Percentiles rank a stretch among this genome's conserved stretches.
phyloP scores from a whole-genome alignment of 2,329 filamentous ascomycete species.

The Aspergillus sp. region DNA sequence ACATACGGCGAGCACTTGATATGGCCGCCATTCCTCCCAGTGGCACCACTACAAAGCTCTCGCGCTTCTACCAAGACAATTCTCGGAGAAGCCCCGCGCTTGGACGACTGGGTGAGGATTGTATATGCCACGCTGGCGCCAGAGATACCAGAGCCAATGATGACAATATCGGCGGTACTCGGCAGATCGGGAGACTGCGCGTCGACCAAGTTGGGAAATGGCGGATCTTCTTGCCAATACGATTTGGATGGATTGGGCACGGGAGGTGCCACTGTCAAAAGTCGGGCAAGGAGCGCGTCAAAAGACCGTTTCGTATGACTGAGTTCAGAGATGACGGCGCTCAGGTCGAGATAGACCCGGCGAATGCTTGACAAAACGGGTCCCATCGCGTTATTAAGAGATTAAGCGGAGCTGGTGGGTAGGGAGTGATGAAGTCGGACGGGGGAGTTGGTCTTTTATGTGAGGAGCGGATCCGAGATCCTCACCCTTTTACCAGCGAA shows the following conservation, averaged over 20 bases:
- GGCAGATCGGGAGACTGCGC: constrained; percentile 17
- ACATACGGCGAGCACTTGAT: constrained; percentile 15
- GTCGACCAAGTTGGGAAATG: constrained; percentile 17
- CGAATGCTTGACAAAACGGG: background rate
- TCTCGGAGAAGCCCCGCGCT: background rate
- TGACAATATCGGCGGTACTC: constrained; percentile 20
- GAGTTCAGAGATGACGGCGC: constrained; percentile 2
- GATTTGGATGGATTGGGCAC: constrained; percentile 10
- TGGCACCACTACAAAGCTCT: constrained; percentile 25
- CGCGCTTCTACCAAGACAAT: constrained; percentile 28
- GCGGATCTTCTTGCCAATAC: constrained; percentile 21
- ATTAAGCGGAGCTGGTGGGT: no score
- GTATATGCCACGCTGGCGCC: constrained; percentile 26
- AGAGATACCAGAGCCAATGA: constrained; percentile 20
- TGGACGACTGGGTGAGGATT: constrained; percentile 15
- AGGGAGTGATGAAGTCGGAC: no score
- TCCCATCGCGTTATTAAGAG: constrained; percentile 5
- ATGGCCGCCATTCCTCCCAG: constrained; percentile 28
- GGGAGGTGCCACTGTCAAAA: constrained; percentile 6
- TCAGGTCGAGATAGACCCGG: background rate
- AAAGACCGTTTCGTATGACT: background rate
- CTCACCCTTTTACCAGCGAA: no score
- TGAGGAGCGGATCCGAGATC: no score
- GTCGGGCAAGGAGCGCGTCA: constrained; percentile 8
- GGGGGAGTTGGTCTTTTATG: no score